Evolutionary conservation across 2,329 filamentous ascomycete genomes (phyloP).

Genomic region (Colletotrichum coccodes): DNA sequence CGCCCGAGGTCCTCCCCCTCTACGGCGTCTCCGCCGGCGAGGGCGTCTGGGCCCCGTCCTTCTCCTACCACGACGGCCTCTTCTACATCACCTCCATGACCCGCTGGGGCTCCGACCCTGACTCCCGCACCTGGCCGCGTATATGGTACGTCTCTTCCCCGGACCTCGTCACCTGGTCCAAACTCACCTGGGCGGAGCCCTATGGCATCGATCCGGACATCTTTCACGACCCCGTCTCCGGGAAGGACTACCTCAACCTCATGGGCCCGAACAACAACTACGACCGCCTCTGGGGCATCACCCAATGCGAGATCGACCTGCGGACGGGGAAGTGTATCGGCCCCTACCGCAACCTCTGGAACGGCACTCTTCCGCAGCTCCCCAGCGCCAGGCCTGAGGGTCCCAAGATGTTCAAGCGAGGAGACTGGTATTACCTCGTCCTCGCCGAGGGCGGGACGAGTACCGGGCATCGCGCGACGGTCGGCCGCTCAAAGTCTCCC

Average conservation of each 20-base stretch:
- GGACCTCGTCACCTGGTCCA: slow-evolving; percentile 36
- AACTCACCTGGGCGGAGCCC: slow-evolving; percentile 24
- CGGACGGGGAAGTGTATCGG: slow-evolving; percentile 34
- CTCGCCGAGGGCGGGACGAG: slow-evolving; percentile 39
- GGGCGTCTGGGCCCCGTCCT: slow-evolving; percentile 26
- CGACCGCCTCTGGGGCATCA: slow-evolving; percentile 38
- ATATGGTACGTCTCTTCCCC: slow-evolving; percentile 37
- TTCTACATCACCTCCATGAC: slow-evolving; percentile 43
- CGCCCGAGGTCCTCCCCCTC: slow-evolving; percentile 11
- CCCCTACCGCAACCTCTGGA: slow-evolving; percentile 36
- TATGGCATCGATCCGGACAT: slow-evolving; percentile 28
- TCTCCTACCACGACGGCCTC: slow-evolving; percentile 40
- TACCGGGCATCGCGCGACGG: slow-evolving; percentile 53
- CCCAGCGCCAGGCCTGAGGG: slow-evolving; percentile 35
- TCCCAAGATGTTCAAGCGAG: slow-evolving; percentile 25
- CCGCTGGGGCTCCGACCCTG: slow-evolving; percentile 47
- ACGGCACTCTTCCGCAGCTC: slow-evolving; percentile 36
- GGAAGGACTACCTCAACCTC: slow-evolving; percentile 35
- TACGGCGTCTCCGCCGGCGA: slow-evolving; percentile 18
- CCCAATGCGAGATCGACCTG: slow-evolving; percentile 37
- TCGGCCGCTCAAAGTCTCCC: slow-evolving; percentile 44
- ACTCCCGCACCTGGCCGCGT: slow-evolving; percentile 48
- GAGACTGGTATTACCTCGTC: slow-evolving; percentile 21
- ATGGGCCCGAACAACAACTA: slow-evolving; percentile 37
- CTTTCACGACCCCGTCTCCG: slow-evolving; percentile 32